A percentile compares a stretch with the other conserved stretches of the same genome.
These are phyloP conservation scores for Debaryomyces coudertii DNA, from an alignment of 1,139 yeast genomes.

Conservation along the genomic window DNA sequence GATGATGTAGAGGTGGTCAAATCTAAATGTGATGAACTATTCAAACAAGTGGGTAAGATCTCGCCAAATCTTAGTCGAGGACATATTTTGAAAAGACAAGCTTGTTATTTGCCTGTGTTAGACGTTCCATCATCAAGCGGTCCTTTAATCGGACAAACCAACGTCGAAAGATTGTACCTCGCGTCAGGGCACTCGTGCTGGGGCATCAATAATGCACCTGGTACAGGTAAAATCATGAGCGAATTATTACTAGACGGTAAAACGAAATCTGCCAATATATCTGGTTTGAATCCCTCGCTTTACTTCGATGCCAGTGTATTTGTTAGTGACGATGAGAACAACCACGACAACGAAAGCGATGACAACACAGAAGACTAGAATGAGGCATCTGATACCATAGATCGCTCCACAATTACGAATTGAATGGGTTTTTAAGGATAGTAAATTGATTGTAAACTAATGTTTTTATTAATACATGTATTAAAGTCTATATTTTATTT, in stretches of 20 bases:
- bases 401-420: not conserved
- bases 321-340: conserved; percentile 36
- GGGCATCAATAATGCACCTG: conserved; percentile 99
- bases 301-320: conserved; percentile 76
- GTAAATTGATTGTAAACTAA: not conserved
- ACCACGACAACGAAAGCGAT: conserved; percentile 16
- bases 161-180: conserved; percentile 72
- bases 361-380: not conserved
- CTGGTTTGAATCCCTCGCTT: conserved; percentile 80
- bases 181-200: conserved; percentile 97
- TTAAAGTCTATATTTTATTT: not conserved
- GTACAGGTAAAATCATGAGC: conserved; percentile 89
- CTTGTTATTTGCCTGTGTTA: conserved; percentile 92
- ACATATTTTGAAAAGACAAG: conserved; percentile 80
- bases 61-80: conserved; percentile 76
- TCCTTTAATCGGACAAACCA: conserved; percentile 91
- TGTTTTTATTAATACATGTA: not conserved
- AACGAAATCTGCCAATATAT: conserved; percentile 73
- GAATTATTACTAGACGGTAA: conserved; percentile 88
- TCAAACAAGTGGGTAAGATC: conserved; percentile 77
- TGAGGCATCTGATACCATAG: not conserved
- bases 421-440: not conserved
- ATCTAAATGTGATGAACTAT: conserved; percentile 86
- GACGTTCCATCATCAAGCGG: conserved; percentile 93
- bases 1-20: conserved; percentile 90